A percentile compares a stretch with the other conserved stretches of the same genome.
These are phyloP conservation scores for Hibiscus trionum DNA, from an alignment of 345 rosid genomes.

Conservation along the genomic window DNA sequence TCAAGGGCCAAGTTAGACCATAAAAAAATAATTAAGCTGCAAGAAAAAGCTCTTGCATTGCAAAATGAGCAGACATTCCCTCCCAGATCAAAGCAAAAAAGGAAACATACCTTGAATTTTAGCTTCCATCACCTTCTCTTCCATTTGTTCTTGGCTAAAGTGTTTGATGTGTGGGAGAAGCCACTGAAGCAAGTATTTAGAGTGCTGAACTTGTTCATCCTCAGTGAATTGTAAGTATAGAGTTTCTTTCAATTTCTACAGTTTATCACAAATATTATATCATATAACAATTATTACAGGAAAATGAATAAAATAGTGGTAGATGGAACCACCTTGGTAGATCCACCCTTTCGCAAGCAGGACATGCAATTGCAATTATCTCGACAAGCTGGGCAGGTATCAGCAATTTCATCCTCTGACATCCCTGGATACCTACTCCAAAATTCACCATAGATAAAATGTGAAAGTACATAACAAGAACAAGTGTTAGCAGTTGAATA, in stretches of 20 bases:
- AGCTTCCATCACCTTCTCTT: slow-evolving; percentile 42
- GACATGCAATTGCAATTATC: slow-evolving; percentile 57
- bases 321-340: slow-evolving; percentile 18
- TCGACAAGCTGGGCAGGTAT: slow-evolving; percentile 43
- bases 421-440: slow-evolving; percentile 42
- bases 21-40: background rate
- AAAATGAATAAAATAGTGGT: background rate
- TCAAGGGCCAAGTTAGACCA: background rate
- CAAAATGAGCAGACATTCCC: background rate
- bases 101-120: slow-evolving; percentile 33
- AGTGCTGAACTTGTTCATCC: slow-evolving; percentile 24
- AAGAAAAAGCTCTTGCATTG: background rate
- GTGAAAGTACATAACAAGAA: background rate
- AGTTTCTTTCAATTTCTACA: slow-evolving; percentile 14
- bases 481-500: background rate
- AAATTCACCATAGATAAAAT: background rate
- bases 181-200: slow-evolving; percentile 22
- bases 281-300: background rate
- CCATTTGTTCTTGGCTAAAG: slow-evolving; percentile 35
- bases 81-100: background rate
- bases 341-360: slow-evolving; percentile 44
- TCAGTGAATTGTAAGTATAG: background rate
- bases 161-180: slow-evolving; percentile 48
- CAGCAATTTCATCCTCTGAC: slow-evolving; percentile 33
- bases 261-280: background rate